phyloP scores from a whole-genome alignment of 805 yeast species.

The Spathaspora hagerdaliae region DNA sequence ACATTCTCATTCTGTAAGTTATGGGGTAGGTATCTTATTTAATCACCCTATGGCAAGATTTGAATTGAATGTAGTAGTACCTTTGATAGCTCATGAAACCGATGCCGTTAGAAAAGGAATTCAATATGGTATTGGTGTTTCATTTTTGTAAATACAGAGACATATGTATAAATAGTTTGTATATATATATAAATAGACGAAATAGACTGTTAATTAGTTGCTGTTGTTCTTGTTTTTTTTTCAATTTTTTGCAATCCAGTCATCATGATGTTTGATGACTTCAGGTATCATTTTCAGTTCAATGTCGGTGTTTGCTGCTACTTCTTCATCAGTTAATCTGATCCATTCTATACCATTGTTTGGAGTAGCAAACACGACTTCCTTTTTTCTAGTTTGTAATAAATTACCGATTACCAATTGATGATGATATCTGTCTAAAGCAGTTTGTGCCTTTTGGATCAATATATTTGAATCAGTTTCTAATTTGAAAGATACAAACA shows the following conservation, averaged over 20 bases:
- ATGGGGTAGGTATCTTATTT: slow-evolving; percentile 49
- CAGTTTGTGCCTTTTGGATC: slow-evolving; percentile 70
- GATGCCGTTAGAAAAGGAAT: slow-evolving; percentile 50
- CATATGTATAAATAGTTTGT: background rate
- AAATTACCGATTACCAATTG: slow-evolving; percentile 93
- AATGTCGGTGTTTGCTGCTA: slow-evolving; percentile 49
- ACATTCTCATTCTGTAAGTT: slow-evolving; percentile 28
- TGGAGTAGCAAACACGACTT: slow-evolving; percentile 78
- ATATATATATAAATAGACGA: background rate
- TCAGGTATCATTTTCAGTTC: slow-evolving; percentile 80
- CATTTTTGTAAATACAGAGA: slow-evolving; percentile 38
- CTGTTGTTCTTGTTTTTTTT: too few relatives aligned
- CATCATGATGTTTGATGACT: slow-evolving; percentile 58
- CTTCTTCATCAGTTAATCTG: slow-evolving; percentile 40
- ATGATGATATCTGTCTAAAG: slow-evolving; percentile 82
- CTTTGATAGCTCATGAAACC: slow-evolving; percentile 39
- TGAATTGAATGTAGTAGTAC: slow-evolving; percentile 53
- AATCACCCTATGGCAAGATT: slow-evolving; percentile 57
- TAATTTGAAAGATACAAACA: slow-evolving; percentile 90
- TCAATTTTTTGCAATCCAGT: slow-evolving; percentile 46
- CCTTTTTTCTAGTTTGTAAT: slow-evolving; percentile 80
- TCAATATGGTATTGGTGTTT: slow-evolving; percentile 58
- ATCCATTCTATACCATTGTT: slow-evolving; percentile 47
- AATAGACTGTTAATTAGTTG: too few relatives aligned
- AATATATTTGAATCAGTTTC: slow-evolving; percentile 80